phyloP scores from a whole-genome alignment of 1,284 basidiomycete genomes.

The Cryptococcus deneoformans region DNA sequence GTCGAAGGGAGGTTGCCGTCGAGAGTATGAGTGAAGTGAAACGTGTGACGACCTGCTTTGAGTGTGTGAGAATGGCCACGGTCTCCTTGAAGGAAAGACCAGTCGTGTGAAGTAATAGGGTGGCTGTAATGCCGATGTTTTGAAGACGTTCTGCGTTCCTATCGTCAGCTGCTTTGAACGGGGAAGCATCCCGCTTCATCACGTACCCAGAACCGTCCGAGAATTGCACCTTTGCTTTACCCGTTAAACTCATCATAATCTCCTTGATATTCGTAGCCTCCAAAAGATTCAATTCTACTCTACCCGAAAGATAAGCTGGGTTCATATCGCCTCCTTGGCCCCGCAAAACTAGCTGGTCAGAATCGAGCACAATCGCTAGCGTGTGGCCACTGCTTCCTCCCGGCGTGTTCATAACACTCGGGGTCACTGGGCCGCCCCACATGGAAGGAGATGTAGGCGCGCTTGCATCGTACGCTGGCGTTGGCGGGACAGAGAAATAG shows the following conservation, averaged over 20 bases:
- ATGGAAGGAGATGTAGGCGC: background rate
- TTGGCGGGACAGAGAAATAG: conserved; percentile 13
- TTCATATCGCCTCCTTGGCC: conserved; percentile 81
- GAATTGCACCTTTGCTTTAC: conserved; percentile 71
- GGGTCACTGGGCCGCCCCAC: conserved; percentile 3
- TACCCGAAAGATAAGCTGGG: conserved; percentile 62
- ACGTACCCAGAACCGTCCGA: conserved; percentile 65
- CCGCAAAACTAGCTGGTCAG: conserved; percentile 65
- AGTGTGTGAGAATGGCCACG: conserved; percentile 77
- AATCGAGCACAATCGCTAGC: conserved; percentile 71
- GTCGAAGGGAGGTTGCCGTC: conserved; percentile 79
- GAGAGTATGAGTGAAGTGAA: conserved; percentile 75
- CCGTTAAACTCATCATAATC: conserved; percentile 76
- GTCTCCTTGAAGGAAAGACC: conserved; percentile 62
- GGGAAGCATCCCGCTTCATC: too few species aligned
- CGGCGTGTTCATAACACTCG: conserved; percentile 21
- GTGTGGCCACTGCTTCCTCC: conserved; percentile 35
- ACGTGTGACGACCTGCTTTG: conserved; percentile 61
- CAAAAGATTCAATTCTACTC: conserved; percentile 70
- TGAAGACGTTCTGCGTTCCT: conserved; percentile 23
- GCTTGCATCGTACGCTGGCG: conserved; percentile 4
- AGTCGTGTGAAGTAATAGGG: conserved; percentile 73
- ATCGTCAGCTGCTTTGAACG: too few species aligned
- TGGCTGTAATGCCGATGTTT: conserved; percentile 57
- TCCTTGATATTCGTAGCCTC: conserved; percentile 83